Percentiles rank a stretch among this genome's conserved stretches.
These are phyloP conservation scores for Cucurbita moschata DNA, from an alignment of 306 rosid species.

Conservation along the genomic window DNA sequence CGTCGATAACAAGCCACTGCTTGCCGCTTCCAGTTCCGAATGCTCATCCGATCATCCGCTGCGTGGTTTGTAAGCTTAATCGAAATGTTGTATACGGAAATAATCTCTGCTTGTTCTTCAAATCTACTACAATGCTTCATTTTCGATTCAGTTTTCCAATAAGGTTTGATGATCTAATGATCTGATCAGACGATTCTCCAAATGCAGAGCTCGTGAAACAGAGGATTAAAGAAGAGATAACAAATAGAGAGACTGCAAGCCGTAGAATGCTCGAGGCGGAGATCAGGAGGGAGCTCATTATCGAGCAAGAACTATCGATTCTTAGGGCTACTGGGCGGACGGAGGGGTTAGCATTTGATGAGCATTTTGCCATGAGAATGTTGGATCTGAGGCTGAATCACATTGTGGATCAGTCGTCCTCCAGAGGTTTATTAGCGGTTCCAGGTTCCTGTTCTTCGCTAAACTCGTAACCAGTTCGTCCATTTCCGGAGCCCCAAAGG, in stretches of 20 bases:
- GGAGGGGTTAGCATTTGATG: background rate
- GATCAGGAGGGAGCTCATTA: background rate
- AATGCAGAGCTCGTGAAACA: background rate
- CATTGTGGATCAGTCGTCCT: background rate
- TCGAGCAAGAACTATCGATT: background rate
- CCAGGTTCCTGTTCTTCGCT: background rate
- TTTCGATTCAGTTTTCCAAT: background rate
- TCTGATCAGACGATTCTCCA: background rate
- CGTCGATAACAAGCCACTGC: background rate
- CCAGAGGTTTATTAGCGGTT: background rate
- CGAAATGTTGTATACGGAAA: background rate
- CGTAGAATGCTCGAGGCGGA: background rate
- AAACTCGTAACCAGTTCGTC: background rate
- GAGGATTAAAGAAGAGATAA: background rate
- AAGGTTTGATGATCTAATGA: background rate
- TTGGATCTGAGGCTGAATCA: background rate
- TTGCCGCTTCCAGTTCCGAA: background rate
- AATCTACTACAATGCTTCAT: background rate
- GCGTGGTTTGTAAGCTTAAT: background rate
- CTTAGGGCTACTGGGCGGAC: background rate
- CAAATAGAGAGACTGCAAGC: background rate
- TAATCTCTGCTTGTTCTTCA: background rate
- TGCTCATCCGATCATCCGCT: background rate
- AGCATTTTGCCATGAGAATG: background rate
- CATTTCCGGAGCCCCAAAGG: background rate